These are phyloP conservation scores for Rhizopus stolonifer DNA, from an alignment of 371 early-diverging fungal genomes.

Conservation along the genomic window DNA sequence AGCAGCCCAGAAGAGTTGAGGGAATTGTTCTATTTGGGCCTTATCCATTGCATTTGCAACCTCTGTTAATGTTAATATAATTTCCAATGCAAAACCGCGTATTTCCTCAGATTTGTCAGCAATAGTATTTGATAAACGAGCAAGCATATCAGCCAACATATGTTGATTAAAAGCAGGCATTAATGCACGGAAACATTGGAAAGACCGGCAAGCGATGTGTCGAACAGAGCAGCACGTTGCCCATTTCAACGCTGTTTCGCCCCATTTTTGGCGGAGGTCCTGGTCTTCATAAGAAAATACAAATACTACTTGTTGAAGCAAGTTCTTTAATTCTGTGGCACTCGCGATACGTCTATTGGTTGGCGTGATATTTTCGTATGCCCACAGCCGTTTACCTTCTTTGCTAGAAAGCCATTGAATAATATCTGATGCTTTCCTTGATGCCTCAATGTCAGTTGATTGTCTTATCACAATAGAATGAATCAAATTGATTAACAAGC, in stretches of 20 bases:
- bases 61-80: conserved; percentile 71
- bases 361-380: conserved; percentile 77
- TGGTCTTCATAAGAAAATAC: conserved; percentile 66
- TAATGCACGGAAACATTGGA: conserved; percentile 83
- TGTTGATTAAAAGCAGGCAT: conserved; percentile 75
- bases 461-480: conserved; percentile 68
- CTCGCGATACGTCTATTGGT: conserved; percentile 49
- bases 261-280: conserved; percentile 84
- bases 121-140: conserved; percentile 81
- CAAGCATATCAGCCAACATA: conserved; percentile 83
- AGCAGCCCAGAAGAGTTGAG: conserved; percentile 83
- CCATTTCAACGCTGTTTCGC: conserved; percentile 85
- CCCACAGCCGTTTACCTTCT: conserved; percentile 80
- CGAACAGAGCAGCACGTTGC: conserved; percentile 90
- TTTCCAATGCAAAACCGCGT: conserved; percentile 86
- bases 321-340: conserved; percentile 41
- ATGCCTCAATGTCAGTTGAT: conserved; percentile 58
- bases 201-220: conserved; percentile 86
- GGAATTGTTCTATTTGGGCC: conserved; percentile 62
- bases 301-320: conserved; percentile 39
- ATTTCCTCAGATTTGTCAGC: conserved; percentile 81
- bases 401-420: conserved; percentile 62
- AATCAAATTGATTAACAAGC: conserved; percentile 79
- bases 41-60: conserved; percentile 63
- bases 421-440: conserved; percentile 59